Conservation (phyloP, 2,329 filamentous ascomycete genomes). For the Trichoderma koningii region DNA sequence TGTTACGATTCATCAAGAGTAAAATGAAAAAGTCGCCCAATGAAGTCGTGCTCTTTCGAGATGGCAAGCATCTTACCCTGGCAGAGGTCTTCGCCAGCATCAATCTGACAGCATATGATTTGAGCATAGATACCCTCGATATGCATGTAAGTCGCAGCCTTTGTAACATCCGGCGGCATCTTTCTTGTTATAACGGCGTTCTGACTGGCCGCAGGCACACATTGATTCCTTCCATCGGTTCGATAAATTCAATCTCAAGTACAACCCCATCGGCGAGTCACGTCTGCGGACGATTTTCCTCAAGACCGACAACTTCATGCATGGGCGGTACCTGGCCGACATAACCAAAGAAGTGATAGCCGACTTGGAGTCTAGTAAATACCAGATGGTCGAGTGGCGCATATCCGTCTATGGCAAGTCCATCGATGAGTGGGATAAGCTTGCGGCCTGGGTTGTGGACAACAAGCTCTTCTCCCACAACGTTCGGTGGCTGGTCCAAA, state of each 20-base stretch:
- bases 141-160: constrained; percentile 82
- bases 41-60: constrained; percentile 88
- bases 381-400: constrained; percentile 99
- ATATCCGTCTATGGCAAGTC: constrained; percentile 95
- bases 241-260: constrained; percentile 99
- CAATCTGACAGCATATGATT: constrained; percentile 93
- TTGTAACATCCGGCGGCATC: constrained; percentile 39
- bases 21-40: constrained; percentile 99
- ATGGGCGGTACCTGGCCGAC: constrained; percentile 92
- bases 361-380: constrained; percentile 97
- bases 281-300: constrained; percentile 95
- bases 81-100: constrained; percentile 96
- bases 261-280: constrained; percentile 96
- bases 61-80: constrained; percentile 88
- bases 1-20: constrained; percentile 97
- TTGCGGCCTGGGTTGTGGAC: constrained; percentile 98
- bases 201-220: constrained; percentile 64
- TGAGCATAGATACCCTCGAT: constrained; percentile 97
- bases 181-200: constrained; percentile 73
- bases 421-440: constrained; percentile 94
- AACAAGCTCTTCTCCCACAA: constrained; percentile 98
- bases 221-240: constrained; percentile 98
- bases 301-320: constrained; percentile 97
- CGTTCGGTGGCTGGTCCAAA: constrained; percentile 94
- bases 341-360: constrained; percentile 98